Evolutionary conservation across 257 asterid genomes (phyloP), one percentile per base, ranked within the genome.

Genomic region (Rubia yunnanensis): DNA sequence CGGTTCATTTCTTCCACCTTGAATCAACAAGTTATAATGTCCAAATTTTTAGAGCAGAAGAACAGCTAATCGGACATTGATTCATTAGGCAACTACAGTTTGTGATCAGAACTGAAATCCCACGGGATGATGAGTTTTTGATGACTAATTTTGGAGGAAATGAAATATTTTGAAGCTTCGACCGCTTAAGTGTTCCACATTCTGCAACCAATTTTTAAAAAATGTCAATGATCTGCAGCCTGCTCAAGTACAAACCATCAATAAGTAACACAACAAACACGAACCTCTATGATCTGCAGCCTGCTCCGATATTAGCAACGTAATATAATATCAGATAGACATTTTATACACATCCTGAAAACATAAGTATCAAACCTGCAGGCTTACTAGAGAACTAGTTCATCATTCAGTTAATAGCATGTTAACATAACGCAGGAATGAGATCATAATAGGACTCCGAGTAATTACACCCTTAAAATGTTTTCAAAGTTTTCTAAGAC

Each of bases 1-100:
- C 73, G 52, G 82, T 83, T 86, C 84, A 74, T 82, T 35, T 83
- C 89, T 83, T 81, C 95, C 80, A 83, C 83, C 97, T 89, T 80
- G 64, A 68, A 62, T 41, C 53, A 61, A 22, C 15, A 57, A 66
- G 55, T 39, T 10, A 26, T 67, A 53, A 54, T 60, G 65, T 24
- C 46, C 20, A 56, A 18, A 17, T n/a, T 13, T 60, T 28, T 72
- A 48, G 14, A 58, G 54, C 27, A 39, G n/a, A 50, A 31, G 15
- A 60, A 5, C 26, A 27, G 14, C 27, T 23, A n/a, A n/a, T n/a
- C n/a, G n/a, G n/a, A n/a, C n/a, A n/a, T n/a, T n/a, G n/a, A n/a
- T n/a, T n/a, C n/a, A n/a, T n/a, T n/a, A n/a, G n/a, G n/a, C n/a
- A n/a, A n/a, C n/a, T n/a, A n/a, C n/a, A n/a, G 35, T 48, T 23